Conservation (phyloP, 2,329 filamentous ascomycete genomes). For the Thelonectria rubi region DNA sequence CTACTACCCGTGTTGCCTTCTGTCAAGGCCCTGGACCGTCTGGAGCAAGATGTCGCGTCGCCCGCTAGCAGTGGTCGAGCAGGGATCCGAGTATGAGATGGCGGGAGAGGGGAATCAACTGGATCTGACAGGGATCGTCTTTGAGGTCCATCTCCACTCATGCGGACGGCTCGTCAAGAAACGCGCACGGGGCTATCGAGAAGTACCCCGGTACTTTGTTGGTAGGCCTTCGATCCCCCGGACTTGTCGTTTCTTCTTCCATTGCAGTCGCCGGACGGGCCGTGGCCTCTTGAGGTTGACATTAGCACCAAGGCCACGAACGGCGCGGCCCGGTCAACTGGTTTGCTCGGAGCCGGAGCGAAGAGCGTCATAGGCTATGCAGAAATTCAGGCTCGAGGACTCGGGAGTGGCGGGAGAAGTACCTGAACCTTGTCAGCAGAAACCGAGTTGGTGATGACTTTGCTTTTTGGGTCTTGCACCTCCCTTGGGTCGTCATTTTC, state of each 20-base stretch:
- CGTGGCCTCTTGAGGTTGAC: neutral
- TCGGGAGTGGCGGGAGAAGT: neutral
- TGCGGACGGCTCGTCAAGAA: slow-evolving; percentile 36
- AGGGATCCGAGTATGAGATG: slow-evolving; percentile 9
- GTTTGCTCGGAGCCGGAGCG: slow-evolving; percentile 3
- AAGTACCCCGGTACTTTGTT: slow-evolving; percentile 1
- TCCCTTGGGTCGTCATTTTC: slow-evolving; percentile 7
- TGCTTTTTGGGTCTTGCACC: slow-evolving; percentile 31
- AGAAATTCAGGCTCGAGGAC: neutral
- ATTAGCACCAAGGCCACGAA: neutral
- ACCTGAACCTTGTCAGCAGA: slow-evolving; percentile 25
- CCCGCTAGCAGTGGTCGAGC: slow-evolving; percentile 2
- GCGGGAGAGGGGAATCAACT: slow-evolving; percentile 1
- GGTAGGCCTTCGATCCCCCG: slow-evolving; percentile 23
- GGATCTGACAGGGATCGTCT: slow-evolving; percentile 35
- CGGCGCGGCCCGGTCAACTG: no score
- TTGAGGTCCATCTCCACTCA: slow-evolving; percentile 35
- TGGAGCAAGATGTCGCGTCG: no score
- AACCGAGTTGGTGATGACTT: slow-evolving; percentile 15
- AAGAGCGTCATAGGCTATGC: slow-evolving; percentile 27
- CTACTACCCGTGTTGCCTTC: neutral
- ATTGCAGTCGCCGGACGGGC: neutral
- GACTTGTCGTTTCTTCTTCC: slow-evolving; percentile 33
- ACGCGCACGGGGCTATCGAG: slow-evolving; percentile 7
- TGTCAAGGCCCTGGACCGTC: neutral